Evolutionary conservation across 352 stramenopile species (phyloP), one percentile per base, ranked within the genome.

Genomic region (Globisporangium paroecandrum): DNA sequence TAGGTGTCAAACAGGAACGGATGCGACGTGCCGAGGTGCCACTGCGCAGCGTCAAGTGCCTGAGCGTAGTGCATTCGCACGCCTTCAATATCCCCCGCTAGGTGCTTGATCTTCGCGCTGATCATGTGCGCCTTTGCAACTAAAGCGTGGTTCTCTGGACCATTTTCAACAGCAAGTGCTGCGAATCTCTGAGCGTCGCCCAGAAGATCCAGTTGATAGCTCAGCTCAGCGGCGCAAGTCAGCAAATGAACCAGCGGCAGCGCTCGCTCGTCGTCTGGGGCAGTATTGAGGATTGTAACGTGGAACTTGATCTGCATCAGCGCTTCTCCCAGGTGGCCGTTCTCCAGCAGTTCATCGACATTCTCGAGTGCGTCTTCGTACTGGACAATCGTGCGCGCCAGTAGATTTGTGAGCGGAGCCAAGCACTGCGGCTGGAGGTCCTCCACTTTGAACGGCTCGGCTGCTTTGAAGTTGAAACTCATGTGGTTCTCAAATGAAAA

Each of bases 1-100:
- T 82, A 79, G 0, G 74, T 79, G 24, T 83, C 75, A 20, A 77
- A 75, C 10, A 89, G 27, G 15, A 83, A 27, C 15, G 75, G 70
- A 59, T 90, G 80, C 0, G 49, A 29, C 0, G 29, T 27, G 4
- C 82, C 82, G 13, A 93, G 70, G 34, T 81, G 74, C 72, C 77
- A 85, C n/a, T 74, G 69, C 7, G 72, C 72, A 25, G 66, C 62
- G 12, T 71, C 70, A 9, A 86, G n/a, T 3, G 78, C 81, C 3
- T 72, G 61, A 0, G 27, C 3, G 58, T 83, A 89, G 15, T 72
- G 63, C 24, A 60, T 34, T 7, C 71, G 61, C 1, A 68, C 61
- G 0, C 41, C 53, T 0, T 66, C 20, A 4, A 88, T 36, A 13
- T 85, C 65, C 1, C 66, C 43, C 1, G 43, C 22, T 64, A 79